phyloP scores from a whole-genome alignment of 768 basidiomycete genomes.

The Tubosaeta brunneosetosa region DNA sequence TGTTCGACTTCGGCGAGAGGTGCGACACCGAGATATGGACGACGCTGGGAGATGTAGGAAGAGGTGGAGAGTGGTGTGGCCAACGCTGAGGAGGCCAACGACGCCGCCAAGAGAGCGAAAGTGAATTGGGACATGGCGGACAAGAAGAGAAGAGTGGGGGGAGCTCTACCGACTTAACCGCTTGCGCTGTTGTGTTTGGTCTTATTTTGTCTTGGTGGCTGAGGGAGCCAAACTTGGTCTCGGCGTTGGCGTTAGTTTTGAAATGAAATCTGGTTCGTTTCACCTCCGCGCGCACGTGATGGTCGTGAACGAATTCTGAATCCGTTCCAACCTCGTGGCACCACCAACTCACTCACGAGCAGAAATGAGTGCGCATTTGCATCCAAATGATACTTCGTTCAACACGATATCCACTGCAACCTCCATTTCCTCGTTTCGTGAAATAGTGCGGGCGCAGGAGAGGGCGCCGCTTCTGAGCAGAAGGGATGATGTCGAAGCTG shows the following conservation, averaged over 20 bases:
- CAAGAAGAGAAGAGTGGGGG: constrained; percentile 11
- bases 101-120: constrained; percentile 35
- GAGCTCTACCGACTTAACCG: constrained; percentile 10
- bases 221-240: constrained; percentile 3
- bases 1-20: constrained; percentile 57
- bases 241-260: too few relatives aligned
- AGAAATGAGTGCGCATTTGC: constrained; percentile 11
- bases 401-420: constrained; percentile 26
- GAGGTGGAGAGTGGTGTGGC: constrained; percentile 46
- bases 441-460: constrained; percentile 20
- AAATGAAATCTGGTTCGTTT: too few relatives aligned
- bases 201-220: constrained; percentile 29
- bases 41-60: constrained; percentile 30
- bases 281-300: constrained; percentile 5
- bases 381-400: constrained; percentile 8
- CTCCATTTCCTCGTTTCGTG: constrained; percentile 25
- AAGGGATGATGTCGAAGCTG: constrained; percentile 24
- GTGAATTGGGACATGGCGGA: constrained; percentile 33
- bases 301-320: neutral
- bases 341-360: neutral
- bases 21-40: constrained; percentile 50
- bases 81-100: constrained; percentile 32
- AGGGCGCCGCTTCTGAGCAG: constrained; percentile 20
- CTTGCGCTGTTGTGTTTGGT: constrained; percentile 16
- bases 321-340: neutral